A percentile compares a stretch with the other conserved stretches of the same genome.
Evolutionary conservation across 2,329 filamentous ascomycete species (phyloP).

Genomic region (Nemania diffusa): DNA sequence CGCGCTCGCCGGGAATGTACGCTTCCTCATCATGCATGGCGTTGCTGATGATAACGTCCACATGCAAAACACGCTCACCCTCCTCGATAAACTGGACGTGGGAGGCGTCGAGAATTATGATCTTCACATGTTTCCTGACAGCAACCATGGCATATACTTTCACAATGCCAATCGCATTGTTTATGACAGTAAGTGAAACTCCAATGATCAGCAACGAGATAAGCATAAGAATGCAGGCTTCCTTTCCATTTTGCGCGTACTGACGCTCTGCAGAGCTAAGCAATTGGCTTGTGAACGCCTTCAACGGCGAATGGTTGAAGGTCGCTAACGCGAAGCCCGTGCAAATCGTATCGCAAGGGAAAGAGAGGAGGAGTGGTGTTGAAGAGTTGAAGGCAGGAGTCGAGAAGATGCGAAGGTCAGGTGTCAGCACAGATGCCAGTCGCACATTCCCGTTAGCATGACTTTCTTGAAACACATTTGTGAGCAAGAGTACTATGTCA

Average conservation of each 20-base stretch:
- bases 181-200: slow-evolving; percentile 80
- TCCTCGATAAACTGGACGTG: slow-evolving; percentile 88
- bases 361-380: slow-evolving; percentile 41
- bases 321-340: slow-evolving; percentile 60
- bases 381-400: slow-evolving; percentile 39
- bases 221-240: background rate
- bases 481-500: background rate
- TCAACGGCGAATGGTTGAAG: slow-evolving; percentile 93
- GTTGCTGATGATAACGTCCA: slow-evolving; percentile 98
- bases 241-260: slow-evolving; percentile 35
- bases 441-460: background rate
- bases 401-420: slow-evolving; percentile 35
- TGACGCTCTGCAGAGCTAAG: slow-evolving; percentile 70
- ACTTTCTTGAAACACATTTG: background rate
- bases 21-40: slow-evolving; percentile 96
- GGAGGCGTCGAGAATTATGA: slow-evolving; percentile 91
- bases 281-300: slow-evolving; percentile 96
- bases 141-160: slow-evolving; percentile 93
- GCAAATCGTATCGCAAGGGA: slow-evolving; percentile 49
- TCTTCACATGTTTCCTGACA: slow-evolving; percentile 95
- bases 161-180: slow-evolving; percentile 92
- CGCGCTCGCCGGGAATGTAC: slow-evolving; percentile 78
- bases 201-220: background rate
- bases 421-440: slow-evolving; percentile 7
- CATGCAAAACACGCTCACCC: slow-evolving; percentile 88